Conservation (phyloP, 2,329 filamentous ascomycete species). For the Eutypella sp. region DNA sequence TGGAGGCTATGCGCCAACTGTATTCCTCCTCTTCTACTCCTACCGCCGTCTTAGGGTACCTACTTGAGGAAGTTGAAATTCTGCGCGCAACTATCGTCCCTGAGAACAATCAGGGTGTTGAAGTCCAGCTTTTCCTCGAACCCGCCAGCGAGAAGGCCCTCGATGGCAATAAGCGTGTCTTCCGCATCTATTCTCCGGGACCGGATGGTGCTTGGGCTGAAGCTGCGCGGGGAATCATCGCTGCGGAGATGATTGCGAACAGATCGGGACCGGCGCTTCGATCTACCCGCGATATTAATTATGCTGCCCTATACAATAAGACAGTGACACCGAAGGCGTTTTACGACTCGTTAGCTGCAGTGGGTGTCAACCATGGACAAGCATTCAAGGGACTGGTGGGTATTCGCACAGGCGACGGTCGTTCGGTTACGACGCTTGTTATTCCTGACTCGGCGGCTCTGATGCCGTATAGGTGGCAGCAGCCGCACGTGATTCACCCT, state of each 20-base stretch:
- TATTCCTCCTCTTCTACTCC: background rate
- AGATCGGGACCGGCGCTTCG: too few species aligned
- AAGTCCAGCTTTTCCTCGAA: constrained; percentile 15
- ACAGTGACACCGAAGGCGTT: background rate
- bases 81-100: constrained; percentile 11
- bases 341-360: background rate
- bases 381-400: constrained; percentile 1
- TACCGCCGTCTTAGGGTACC: constrained; percentile 11
- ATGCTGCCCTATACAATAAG: constrained; percentile 1
- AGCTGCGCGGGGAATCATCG: constrained; percentile 17
- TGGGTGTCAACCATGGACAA: constrained; percentile 3
- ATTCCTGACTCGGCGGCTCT: constrained; percentile 12
- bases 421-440: constrained; percentile 14
- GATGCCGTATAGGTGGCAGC: constrained; percentile 16
- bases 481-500: constrained; percentile 19
- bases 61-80: constrained; percentile 10
- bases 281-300: constrained; percentile 9
- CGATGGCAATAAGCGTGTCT: constrained; percentile 14
- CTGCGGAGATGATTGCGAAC: too few species aligned
- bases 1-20: constrained; percentile 1
- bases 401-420: constrained; percentile 7
- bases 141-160: constrained; percentile 10
- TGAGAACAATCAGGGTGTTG: constrained; percentile 16
- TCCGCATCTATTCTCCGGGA: constrained; percentile 15
- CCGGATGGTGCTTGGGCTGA: constrained; percentile 18